A percentile compares a stretch with the other conserved stretches of the same genome.
Conservation (phyloP, 495 filamentous ascomycete genomes). For the Letharia columbiana region DNA sequence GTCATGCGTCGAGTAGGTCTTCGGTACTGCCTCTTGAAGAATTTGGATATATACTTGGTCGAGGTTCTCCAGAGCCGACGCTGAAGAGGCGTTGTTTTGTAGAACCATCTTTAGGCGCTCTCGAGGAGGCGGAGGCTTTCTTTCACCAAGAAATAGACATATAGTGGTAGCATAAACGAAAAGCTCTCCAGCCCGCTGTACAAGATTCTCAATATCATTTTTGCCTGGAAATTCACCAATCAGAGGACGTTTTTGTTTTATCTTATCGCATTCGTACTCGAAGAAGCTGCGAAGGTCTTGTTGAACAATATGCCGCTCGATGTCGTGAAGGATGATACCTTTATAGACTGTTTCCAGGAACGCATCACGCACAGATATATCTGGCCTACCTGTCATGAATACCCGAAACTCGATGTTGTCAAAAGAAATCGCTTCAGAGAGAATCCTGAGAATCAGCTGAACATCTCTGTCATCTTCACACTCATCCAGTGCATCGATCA, state of each 20-base stretch:
- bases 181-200: background rate
- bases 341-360: conserved; percentile 7
- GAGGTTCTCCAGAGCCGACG: no score
- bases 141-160: background rate
- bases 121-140: no score
- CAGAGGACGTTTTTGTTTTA: no score
- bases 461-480: conserved; percentile 20
- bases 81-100: no score
- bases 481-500: conserved; percentile 26
- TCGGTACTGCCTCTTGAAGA: no score
- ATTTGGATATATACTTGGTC: no score
- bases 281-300: no score
- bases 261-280: no score
- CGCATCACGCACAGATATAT: conserved; percentile 22
- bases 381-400: conserved; percentile 28
- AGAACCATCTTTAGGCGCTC: background rate
- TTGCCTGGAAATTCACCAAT: background rate
- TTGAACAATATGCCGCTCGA: no score
- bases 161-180: conserved; percentile 16
- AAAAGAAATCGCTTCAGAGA: conserved; percentile 12
- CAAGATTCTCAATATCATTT: conserved; percentile 5
- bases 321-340: no score
- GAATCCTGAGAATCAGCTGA: conserved; percentile 19
- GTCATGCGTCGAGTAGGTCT: no score
- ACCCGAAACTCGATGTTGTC: conserved; percentile 20